A percentile compares a stretch with the other conserved stretches of the same genome.
Conservation (phyloP, 192 early-diverging fungal species). For the Lunasporangiospora selenospora region DNA sequence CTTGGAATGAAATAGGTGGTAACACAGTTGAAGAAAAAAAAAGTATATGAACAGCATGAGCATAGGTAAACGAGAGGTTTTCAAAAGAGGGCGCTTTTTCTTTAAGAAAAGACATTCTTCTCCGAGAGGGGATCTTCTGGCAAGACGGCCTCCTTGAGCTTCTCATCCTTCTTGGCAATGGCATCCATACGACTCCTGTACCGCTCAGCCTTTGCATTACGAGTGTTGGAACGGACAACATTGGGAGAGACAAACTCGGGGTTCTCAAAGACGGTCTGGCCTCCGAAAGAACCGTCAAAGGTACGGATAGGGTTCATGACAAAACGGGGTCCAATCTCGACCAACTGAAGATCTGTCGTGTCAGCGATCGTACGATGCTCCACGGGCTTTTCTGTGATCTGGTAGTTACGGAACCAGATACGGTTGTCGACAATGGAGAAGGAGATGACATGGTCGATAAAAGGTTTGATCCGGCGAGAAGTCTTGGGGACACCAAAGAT, state of each 20-base stretch:
- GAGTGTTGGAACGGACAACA: slow-evolving; percentile 52
- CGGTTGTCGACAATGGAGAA: slow-evolving; percentile 88
- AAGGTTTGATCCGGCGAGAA: slow-evolving; percentile 92
- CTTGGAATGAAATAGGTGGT: background rate
- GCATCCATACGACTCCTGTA: slow-evolving; percentile 58
- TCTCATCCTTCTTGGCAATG: slow-evolving; percentile 50
- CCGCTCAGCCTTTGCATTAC: slow-evolving; percentile 55
- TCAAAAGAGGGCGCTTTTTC: background rate
- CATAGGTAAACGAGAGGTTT: no score
- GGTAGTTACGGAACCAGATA: slow-evolving; percentile 98
- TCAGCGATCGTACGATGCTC: slow-evolving; percentile 58
- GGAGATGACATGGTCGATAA: slow-evolving; percentile 93
- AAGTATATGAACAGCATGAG: background rate
- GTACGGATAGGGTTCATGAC: slow-evolving; percentile 90
- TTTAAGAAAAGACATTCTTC: slow-evolving; percentile 53
- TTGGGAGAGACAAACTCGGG: slow-evolving; percentile 84
- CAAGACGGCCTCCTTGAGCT: slow-evolving; percentile 55
- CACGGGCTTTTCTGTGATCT: slow-evolving; percentile 70
- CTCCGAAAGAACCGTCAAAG: slow-evolving; percentile 96
- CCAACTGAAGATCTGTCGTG: slow-evolving; percentile 76
- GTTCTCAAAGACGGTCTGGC: slow-evolving; percentile 92
- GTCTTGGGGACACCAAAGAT: slow-evolving; percentile 90
- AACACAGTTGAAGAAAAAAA: background rate
- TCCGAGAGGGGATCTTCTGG: slow-evolving; percentile 58
- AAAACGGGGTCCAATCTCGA: slow-evolving; percentile 99